Conservation (phyloP, 768 basidiomycete genomes). For the Hemileccinum rubropunctum region DNA sequence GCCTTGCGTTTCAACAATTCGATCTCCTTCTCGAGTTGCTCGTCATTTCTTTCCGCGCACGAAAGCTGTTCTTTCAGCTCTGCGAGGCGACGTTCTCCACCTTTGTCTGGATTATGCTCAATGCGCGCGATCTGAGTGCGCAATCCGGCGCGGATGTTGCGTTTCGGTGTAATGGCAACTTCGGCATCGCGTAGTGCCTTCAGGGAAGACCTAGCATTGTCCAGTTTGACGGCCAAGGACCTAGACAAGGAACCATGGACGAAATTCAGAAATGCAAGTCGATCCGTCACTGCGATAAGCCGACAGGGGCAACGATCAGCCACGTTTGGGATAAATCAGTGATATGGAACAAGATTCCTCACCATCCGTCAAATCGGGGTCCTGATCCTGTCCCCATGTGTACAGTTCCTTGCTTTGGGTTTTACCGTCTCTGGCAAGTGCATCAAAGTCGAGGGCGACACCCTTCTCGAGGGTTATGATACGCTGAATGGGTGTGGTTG, state of each 20-base stretch:
- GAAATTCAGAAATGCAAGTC: constrained; percentile 79
- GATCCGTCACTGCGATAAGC: constrained; percentile 63
- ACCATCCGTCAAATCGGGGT: constrained; percentile 77
- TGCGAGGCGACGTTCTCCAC: constrained; percentile 61
- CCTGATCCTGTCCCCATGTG: constrained; percentile 75
- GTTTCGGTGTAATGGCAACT: constrained; percentile 53
- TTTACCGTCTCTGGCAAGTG: constrained; percentile 61
- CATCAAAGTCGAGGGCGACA: constrained; percentile 71
- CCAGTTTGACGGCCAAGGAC: constrained; percentile 59
- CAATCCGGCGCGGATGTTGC: constrained; percentile 56
- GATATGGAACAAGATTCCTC: constrained; percentile 15
- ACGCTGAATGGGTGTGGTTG: constrained; percentile 67
- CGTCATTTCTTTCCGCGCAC: constrained; percentile 63
- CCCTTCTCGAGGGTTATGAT: constrained; percentile 80
- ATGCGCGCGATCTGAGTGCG: constrained; percentile 60
- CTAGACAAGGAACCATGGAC: constrained; percentile 65
- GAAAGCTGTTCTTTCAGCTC: constrained; percentile 71
- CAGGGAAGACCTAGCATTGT: constrained; percentile 60
- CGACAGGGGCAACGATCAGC: not conserved
- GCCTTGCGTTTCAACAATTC: constrained; percentile 75
- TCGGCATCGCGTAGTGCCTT: constrained; percentile 77
- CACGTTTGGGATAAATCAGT: not conserved
- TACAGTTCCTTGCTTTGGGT: constrained; percentile 82
- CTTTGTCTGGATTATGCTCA: constrained; percentile 65
- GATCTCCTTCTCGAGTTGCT: constrained; percentile 64